phyloP scores from a whole-genome alignment of 1,139 yeast genomes.

The Yamadazyma dendronema region DNA sequence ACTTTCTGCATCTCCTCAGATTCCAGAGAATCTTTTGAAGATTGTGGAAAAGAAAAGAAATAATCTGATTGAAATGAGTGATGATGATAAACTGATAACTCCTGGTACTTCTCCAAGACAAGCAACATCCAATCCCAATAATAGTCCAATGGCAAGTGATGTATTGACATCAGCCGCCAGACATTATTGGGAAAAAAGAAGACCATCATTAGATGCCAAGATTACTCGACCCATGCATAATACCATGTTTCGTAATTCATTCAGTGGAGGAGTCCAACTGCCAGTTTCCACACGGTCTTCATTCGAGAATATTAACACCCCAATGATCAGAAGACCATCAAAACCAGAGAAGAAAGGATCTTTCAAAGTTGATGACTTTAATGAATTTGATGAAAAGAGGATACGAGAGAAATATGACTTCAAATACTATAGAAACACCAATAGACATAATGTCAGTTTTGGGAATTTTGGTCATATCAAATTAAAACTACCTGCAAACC shows the following conservation, averaged over 20 bases:
- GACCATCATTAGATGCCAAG: conserved; percentile 37
- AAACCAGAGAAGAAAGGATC: conserved; percentile 10
- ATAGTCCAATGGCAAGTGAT: conserved; percentile 17
- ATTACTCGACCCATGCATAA: conserved; percentile 20
- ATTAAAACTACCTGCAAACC: conserved; percentile 59
- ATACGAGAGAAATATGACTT: conserved; percentile 28
- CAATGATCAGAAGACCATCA: conserved; percentile 9
- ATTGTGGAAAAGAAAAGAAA: conserved; percentile 52
- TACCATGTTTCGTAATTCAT: conserved; percentile 27
- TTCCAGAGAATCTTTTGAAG: conserved; percentile 57
- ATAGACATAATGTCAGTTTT: conserved; percentile 27
- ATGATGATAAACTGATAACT: conserved; percentile 21
- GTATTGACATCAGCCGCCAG: conserved; percentile 20
- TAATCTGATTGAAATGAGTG: conserved; percentile 18
- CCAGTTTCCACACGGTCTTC: conserved; percentile 20
- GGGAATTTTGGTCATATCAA: conserved; percentile 40
- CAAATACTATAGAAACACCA: conserved; percentile 37
- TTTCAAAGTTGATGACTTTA: conserved; percentile 12
- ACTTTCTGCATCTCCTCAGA: conserved; percentile 64
- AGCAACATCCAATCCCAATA: conserved; percentile 2
- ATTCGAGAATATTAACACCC: conserved; percentile 18
- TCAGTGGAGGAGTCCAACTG: conserved; percentile 16
- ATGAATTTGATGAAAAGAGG: conserved; percentile 21
- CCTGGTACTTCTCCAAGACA: conserved; percentile 37
- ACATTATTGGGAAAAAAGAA: conserved; percentile 27